phyloP scores from a whole-genome alignment of 2,329 filamentous ascomycete species.

The Bipolaris zeicola region DNA sequence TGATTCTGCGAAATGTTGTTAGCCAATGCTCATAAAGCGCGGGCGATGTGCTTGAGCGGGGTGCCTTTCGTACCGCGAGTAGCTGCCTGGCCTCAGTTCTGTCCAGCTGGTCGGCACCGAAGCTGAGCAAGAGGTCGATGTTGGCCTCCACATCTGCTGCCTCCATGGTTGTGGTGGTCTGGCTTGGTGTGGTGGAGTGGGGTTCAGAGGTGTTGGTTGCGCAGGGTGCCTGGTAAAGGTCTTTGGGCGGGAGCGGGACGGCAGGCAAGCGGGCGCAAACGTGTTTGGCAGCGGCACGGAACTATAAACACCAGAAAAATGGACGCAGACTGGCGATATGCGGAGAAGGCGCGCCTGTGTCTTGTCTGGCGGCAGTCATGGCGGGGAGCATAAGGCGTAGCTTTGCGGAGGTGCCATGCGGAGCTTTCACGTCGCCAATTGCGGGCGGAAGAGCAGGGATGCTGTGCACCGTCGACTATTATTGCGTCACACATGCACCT shows the following conservation, averaged over 20 bases:
- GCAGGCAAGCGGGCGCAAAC: constrained; percentile 10
- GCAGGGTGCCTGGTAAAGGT: neutral
- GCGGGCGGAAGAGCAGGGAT: constrained; percentile 16
- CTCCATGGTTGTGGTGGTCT: constrained; percentile 13
- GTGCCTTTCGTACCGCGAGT: constrained; percentile 17
- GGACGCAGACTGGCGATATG: neutral
- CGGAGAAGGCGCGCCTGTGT: constrained; percentile 1
- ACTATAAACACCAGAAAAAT: neutral
- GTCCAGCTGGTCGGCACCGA: constrained; percentile 21
- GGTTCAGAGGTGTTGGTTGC: neutral
- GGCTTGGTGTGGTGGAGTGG: neutral
- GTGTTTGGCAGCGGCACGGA: neutral
- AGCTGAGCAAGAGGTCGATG: constrained; percentile 15
- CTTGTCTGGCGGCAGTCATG: constrained; percentile 18
- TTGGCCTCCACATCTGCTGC: constrained; percentile 15
- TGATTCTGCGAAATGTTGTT: constrained; percentile 24
- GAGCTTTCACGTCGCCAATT: constrained; percentile 14
- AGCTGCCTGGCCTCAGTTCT: constrained; percentile 26
- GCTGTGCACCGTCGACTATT: neutral
- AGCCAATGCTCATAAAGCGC: constrained; percentile 1
- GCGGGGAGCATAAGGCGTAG: constrained; percentile 19
- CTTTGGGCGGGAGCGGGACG: constrained; percentile 1
- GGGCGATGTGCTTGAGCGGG: constrained; percentile 2
- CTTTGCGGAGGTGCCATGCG: constrained; percentile 25
- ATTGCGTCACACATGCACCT: constrained; percentile 3